Evolutionary conservation across 225 moss, liverwort and hornwort species (phyloP).

Genomic region (Asterella californica): DNA sequence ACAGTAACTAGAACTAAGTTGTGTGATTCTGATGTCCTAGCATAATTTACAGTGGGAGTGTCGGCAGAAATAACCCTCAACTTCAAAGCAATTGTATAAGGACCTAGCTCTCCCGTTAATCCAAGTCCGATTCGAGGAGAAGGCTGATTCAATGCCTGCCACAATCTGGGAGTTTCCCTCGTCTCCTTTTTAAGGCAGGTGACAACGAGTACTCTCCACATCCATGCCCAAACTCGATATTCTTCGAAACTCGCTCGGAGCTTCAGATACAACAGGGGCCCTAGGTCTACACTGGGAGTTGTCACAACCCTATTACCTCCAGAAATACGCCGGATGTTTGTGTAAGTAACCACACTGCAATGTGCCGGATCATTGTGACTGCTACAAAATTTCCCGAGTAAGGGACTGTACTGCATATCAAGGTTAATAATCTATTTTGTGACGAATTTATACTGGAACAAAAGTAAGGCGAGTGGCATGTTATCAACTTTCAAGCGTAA

Average conservation of each 20-base stretch:
- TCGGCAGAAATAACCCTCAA: neutral
- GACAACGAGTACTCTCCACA: neutral
- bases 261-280: neutral
- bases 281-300: neutral
- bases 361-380: neutral
- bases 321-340: neutral
- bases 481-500: neutral
- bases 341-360: neutral
- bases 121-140: neutral
- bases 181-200: neutral
- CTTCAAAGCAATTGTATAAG: neutral
- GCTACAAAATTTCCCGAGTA: constrained; percentile 10
- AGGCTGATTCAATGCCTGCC: neutral
- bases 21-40: neutral
- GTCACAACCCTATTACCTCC: neutral
- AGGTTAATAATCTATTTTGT: neutral
- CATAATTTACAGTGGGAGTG: constrained; percentile 12
- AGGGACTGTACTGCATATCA: neutral
- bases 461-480: constrained; percentile 3
- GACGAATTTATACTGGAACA: neutral
- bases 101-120: neutral
- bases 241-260: neutral
- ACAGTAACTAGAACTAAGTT: neutral
- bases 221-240: neutral
- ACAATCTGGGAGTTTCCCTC: neutral